phyloP scores from a whole-genome alignment of 371 early-diverging fungal genomes.

The Choanephora cucurbitarum region DNA sequence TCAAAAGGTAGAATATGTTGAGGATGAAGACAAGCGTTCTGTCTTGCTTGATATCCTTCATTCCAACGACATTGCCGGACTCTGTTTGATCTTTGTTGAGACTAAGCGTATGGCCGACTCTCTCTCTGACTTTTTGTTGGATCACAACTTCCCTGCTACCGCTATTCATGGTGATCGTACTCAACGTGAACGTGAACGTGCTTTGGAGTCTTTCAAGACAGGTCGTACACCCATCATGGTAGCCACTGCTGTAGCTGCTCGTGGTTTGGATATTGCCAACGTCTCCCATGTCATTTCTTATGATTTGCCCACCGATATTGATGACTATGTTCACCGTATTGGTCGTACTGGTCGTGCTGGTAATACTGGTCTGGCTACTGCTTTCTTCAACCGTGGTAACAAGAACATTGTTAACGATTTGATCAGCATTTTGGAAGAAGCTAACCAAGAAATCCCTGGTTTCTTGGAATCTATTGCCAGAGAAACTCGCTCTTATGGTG shows the following conservation, averaged over 20 bases:
- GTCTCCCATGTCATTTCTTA: constrained; percentile 93
- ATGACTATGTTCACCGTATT: constrained; percentile 98
- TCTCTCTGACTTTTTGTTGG: constrained; percentile 75
- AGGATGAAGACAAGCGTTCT: constrained; percentile 87
- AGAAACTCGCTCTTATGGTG: constrained; percentile 63
- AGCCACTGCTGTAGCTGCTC: constrained; percentile 99
- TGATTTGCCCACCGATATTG: constrained; percentile 92
- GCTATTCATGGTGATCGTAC: constrained; percentile 97
- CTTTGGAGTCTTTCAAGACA: constrained; percentile 87
- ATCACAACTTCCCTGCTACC: constrained; percentile 87
- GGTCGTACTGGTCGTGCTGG: constrained; percentile 97
- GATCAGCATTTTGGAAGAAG: constrained; percentile 76
- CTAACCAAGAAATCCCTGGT: constrained; percentile 57
- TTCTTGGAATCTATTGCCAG: constrained; percentile 64
- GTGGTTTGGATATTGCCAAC: constrained; percentile 96
- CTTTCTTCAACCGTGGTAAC: constrained; percentile 98
- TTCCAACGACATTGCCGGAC: constrained; percentile 63
- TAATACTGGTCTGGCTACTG: constrained; percentile 92
- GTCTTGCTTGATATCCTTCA: constrained; percentile 86
- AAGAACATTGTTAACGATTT: constrained; percentile 84
- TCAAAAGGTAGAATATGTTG: constrained; percentile 83
- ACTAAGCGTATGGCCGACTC: constrained; percentile 99
- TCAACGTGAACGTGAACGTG: constrained; percentile 96
- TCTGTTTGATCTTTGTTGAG: constrained; percentile 97
- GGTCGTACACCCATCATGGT: constrained; percentile 95